Conservation (phyloP, 1,284 basidiomycete genomes). For the Heterobasidion parviporum region DNA sequence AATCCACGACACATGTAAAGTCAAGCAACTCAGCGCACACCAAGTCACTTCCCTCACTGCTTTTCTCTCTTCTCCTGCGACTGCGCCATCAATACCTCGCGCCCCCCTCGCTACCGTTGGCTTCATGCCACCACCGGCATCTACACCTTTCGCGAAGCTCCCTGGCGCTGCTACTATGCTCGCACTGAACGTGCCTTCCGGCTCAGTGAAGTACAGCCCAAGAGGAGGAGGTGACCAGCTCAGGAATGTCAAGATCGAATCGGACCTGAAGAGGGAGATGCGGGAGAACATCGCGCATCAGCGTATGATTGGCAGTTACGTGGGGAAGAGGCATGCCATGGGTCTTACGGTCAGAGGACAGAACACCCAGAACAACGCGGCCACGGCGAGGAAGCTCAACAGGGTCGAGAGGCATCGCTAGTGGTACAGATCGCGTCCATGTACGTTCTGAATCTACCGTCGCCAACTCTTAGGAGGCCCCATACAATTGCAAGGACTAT, state of each 20-base stretch:
- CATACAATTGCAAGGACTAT: not conserved
- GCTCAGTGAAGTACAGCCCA: constrained; percentile 7
- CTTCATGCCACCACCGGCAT: constrained; percentile 40
- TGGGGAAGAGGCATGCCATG: constrained; percentile 83
- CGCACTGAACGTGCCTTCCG: constrained; percentile 17
- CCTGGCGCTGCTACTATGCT: constrained; percentile 15
- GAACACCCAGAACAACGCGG: constrained; percentile 80
- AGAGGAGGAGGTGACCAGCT: constrained; percentile 43
- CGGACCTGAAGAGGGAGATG: constrained; percentile 71
- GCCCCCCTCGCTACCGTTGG: constrained; percentile 52
- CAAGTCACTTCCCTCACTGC: constrained; percentile 83
- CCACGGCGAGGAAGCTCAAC: constrained; percentile 83
- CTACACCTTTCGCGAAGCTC: constrained; percentile 35
- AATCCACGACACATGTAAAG: constrained; percentile 74
- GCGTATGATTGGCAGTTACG: constrained; percentile 83
- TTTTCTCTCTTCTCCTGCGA: constrained; percentile 80
- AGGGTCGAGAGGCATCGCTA: constrained; percentile 37
- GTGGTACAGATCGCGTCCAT: not conserved
- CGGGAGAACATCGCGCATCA: constrained; percentile 87
- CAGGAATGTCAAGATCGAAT: constrained; percentile 71
- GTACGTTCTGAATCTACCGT: not conserved
- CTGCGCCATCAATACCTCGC: constrained; percentile 50
- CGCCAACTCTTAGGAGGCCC: not conserved
- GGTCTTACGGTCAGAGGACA: constrained; percentile 86
- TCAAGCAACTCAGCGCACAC: constrained; percentile 67